Percentiles rank a stretch among this genome's conserved stretches.
phyloP scores from a whole-genome alignment of 805 yeast species.

The Cyberlindnera amylophila region DNA sequence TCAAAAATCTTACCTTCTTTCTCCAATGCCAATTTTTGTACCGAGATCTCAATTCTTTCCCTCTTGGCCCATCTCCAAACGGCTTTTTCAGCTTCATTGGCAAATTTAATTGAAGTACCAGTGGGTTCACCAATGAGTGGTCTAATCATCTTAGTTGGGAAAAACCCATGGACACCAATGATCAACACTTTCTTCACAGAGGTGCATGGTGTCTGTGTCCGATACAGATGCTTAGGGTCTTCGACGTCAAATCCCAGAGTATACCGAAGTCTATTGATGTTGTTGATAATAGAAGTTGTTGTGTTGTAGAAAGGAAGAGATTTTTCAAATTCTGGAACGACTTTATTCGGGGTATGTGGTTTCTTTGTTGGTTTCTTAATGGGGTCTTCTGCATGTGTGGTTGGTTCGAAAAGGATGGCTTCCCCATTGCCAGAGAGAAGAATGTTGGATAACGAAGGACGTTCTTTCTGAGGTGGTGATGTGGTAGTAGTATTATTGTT shows the following conservation, averaged over 20 bases:
- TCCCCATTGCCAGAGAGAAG: constrained; percentile 22
- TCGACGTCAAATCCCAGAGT: constrained; percentile 26
- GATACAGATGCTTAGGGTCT: constrained; percentile 27
- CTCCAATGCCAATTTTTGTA: constrained; percentile 91
- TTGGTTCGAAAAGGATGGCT: constrained; percentile 26
- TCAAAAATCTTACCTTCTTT: constrained; percentile 89
- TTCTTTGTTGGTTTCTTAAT: constrained; percentile 6
- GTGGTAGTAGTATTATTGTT: no score
- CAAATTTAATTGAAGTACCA: constrained; percentile 89
- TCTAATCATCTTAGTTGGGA: constrained; percentile 82
- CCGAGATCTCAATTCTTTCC: constrained; percentile 34
- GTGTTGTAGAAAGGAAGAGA: constrained; percentile 23
- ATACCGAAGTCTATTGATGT: constrained; percentile 23
- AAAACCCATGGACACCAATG: constrained; percentile 94
- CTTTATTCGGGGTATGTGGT: constrained; percentile 16
- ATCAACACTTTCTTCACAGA: constrained; percentile 60
- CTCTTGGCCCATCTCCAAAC: constrained; percentile 56
- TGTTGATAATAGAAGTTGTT: constrained; percentile 18
- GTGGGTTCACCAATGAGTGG: constrained; percentile 93
- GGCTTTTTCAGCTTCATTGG: constrained; percentile 83
- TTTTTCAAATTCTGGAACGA: constrained; percentile 26
- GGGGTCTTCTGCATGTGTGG: constrained; percentile 1
- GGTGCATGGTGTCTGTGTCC: constrained; percentile 9
- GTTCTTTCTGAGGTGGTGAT: constrained; percentile 4
- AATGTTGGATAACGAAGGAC: constrained; percentile 17